Percentiles rank a stretch among this genome's conserved stretches.
These are phyloP conservation scores for Thermothielavioides terrestris DNA, from an alignment of 495 filamentous ascomycete species.

Conservation along the genomic window DNA sequence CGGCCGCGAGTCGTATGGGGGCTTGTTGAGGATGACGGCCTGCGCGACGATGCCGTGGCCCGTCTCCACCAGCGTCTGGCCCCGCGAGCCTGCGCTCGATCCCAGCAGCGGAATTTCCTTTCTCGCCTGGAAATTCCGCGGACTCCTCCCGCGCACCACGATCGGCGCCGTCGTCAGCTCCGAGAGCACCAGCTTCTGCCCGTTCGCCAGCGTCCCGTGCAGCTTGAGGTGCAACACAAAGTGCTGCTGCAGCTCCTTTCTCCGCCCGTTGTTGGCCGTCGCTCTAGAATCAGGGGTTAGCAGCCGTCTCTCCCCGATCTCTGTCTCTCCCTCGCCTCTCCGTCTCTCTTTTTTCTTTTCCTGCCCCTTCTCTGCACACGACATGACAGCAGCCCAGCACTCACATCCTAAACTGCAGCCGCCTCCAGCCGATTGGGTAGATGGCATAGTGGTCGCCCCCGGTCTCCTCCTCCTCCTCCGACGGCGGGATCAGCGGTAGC, in stretches of 20 bases:
- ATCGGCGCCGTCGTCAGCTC: constrained; percentile 68
- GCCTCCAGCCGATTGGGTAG: constrained; percentile 82
- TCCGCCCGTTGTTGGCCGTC: constrained; percentile 61
- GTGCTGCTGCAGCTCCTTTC: constrained; percentile 75
- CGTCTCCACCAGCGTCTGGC: constrained; percentile 42
- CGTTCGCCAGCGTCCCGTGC: constrained; percentile 60
- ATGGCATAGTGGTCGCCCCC: constrained; percentile 63
- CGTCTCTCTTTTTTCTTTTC: too few species aligned
- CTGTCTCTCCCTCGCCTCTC: too few species aligned
- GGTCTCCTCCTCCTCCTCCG: constrained; percentile 57
- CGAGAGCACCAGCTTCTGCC: constrained; percentile 56
- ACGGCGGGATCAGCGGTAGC: constrained; percentile 67
- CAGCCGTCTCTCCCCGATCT: too few species aligned
- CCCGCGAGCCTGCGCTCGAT: constrained; percentile 59
- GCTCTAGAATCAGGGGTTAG: constrained; percentile 33
- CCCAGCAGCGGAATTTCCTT: constrained; percentile 69
- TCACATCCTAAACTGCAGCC: constrained; percentile 77
- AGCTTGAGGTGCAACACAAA: constrained; percentile 70
- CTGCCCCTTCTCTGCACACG: too few species aligned
- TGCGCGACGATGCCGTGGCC: constrained; percentile 40
- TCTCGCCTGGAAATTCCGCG: constrained; percentile 68
- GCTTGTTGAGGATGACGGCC: constrained; percentile 39
- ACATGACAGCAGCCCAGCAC: too few species aligned
- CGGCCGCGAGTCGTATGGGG: constrained; percentile 38
- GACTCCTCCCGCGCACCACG: constrained; percentile 69